Percentiles rank a stretch among this genome's conserved stretches.
Evolutionary conservation across 306 rosid species (phyloP).

Genomic region (Comarum palustre): DNA sequence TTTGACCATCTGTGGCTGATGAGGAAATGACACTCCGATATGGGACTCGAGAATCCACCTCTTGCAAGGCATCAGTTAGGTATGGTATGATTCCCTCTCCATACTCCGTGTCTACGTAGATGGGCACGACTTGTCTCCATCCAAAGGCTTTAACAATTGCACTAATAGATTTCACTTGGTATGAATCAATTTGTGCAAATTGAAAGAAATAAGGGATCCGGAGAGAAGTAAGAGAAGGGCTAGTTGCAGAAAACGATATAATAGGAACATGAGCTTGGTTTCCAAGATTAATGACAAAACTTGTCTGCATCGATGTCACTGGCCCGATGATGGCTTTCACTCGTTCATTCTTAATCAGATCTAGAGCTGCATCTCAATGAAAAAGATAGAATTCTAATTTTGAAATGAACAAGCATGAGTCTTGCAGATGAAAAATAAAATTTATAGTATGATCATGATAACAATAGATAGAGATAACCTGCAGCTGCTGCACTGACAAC

Average conservation of each 20-base stretch:
- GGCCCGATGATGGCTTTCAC: slow-evolving; percentile 52
- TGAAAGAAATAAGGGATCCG: slow-evolving; percentile 46
- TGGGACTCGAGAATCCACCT: slow-evolving; percentile 22
- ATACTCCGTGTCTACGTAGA: slow-evolving; percentile 41
- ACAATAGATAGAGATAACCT: not conserved
- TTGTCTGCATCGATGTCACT: slow-evolving; percentile 43
- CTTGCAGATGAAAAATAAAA: not conserved
- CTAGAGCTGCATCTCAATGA: slow-evolving; percentile 13
- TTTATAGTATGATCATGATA: not conserved
- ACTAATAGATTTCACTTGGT: slow-evolving; percentile 37
- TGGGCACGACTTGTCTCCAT: slow-evolving; percentile 44
- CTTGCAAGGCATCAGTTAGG: slow-evolving; percentile 39
- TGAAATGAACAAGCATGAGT: not conserved
- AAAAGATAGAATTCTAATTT: not conserved
- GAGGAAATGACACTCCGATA: slow-evolving; percentile 35
- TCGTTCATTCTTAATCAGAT: slow-evolving; percentile 23
- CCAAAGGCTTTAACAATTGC: slow-evolving; percentile 35
- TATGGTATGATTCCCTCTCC: slow-evolving; percentile 44
- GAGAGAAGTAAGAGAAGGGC: slow-evolving; percentile 42
- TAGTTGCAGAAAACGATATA: slow-evolving; percentile 46
- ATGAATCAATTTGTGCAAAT: slow-evolving; percentile 33
- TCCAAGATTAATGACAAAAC: slow-evolving; percentile 43
- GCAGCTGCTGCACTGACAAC: not conserved
- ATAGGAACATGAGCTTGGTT: slow-evolving; percentile 46
- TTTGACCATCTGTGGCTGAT: slow-evolving; percentile 29